phyloP scores from a whole-genome alignment of 495 filamentous ascomycete species.

The Aspergillus bridgeri region DNA sequence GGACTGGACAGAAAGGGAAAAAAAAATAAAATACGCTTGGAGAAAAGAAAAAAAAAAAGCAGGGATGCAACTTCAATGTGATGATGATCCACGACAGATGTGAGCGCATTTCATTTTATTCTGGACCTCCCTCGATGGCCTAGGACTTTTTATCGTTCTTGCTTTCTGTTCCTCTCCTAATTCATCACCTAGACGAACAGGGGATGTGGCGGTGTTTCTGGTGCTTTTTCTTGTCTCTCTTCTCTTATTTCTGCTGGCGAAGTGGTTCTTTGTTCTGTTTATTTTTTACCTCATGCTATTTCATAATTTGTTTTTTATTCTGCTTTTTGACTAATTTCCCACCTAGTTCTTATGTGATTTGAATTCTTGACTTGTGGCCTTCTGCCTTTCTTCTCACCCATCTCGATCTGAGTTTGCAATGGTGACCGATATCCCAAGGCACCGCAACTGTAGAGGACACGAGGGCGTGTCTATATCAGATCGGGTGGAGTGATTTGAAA shows the following conservation, averaged over 20 bases:
- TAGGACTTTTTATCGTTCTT: conserved; percentile 24
- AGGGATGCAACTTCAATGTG: conserved; percentile 17
- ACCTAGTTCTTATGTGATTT: conserved; percentile 13
- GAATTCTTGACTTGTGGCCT: conserved; percentile 16
- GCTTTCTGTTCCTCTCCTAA: conserved; percentile 26
- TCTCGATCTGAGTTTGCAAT: not conserved
- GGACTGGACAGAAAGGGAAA: conserved; percentile 11
- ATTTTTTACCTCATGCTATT: conserved; percentile 8
- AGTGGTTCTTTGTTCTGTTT: conserved; percentile 21
- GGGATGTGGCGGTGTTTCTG: conserved; percentile 48
- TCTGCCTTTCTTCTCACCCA: conserved; percentile 5
- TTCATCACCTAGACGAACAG: conserved; percentile 39
- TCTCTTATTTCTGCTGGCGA: conserved; percentile 24
- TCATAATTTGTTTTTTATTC: conserved; percentile 22
- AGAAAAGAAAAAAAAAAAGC: conserved; percentile 24
- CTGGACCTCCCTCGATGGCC: conserved; percentile 23
- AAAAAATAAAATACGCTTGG: conserved; percentile 16
- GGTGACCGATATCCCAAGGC: too few species aligned
- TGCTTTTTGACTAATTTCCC: conserved; percentile 19
- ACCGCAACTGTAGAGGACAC: too few species aligned
- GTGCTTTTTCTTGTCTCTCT: conserved; percentile 35
- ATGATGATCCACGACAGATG: conserved; percentile 34
- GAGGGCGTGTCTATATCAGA: too few species aligned
- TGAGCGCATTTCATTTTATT: conserved; percentile 24
- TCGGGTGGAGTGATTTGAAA: too few species aligned